These are phyloP conservation scores for Claviceps digitariae DNA, from an alignment of 2,329 filamentous ascomycete genomes.

Conservation along the genomic window DNA sequence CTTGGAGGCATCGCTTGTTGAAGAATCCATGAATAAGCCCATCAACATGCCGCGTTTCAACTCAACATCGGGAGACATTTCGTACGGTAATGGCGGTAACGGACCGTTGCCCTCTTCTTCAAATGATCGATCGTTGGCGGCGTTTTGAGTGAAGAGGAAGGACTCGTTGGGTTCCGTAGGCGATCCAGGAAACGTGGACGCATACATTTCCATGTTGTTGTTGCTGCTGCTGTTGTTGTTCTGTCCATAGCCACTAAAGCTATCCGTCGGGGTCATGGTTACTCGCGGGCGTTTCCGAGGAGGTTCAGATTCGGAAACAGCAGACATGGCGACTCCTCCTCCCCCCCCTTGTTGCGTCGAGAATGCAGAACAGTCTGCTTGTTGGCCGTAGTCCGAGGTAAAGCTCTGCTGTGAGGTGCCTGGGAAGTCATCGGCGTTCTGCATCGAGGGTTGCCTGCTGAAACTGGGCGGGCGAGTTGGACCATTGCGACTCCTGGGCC, in stretches of 20 bases:
- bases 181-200: constrained; percentile 47
- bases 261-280: constrained; percentile 40
- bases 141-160: constrained; percentile 50
- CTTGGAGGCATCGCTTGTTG: constrained; percentile 54
- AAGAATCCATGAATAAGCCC: constrained; percentile 67
- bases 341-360: constrained; percentile 41
- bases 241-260: constrained; percentile 40
- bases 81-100: constrained; percentile 49
- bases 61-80: constrained; percentile 52
- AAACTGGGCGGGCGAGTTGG: constrained; percentile 55
- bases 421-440: constrained; percentile 54
- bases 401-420: constrained; percentile 76
- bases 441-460: constrained; percentile 57
- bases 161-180: constrained; percentile 73
- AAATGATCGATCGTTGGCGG: constrained; percentile 27
- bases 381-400: constrained; percentile 61
- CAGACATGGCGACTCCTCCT: constrained; percentile 15
- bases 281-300: constrained; percentile 65
- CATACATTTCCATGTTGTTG: constrained; percentile 29
- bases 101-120: constrained; percentile 42
- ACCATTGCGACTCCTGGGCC: constrained; percentile 50
- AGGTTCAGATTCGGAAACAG: constrained; percentile 52
- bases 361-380: constrained; percentile 57
- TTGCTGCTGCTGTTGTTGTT: constrained; percentile 14
- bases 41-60: constrained; percentile 71